Base-by-base conservation (phyloP, 305 asterid genomes). In the Stenogyne calaminthoides region DNA sequence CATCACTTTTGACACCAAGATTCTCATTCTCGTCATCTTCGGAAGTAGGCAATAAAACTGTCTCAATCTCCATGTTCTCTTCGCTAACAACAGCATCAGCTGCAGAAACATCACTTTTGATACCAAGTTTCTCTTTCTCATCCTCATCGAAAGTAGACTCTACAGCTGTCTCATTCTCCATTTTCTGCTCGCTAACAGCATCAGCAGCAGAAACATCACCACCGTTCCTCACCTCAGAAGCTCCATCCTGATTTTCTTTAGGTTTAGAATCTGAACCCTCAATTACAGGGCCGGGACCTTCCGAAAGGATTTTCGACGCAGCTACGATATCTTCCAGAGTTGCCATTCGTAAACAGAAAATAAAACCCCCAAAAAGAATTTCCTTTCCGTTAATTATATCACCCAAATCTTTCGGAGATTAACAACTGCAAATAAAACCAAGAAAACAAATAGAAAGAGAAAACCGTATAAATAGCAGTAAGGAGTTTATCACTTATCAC, bases 271-370 rank as follows among this genome's bases (percentile, higher is more conserved):
- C 79, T 20, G 79, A 73, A 5, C 64, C 67, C 64, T 79, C 79
- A 74, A 54, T 54, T 51, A 1, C 36, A 16, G 62, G 6, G 0
- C 58, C 77, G 15, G 75, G 18, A 60, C 76, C 75, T 60, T 69
- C 75, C 6, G 72, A 68, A 27, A 72, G 75, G 34, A 73, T 18
- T 67, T 80, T 68, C 5, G 84, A 32, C 44, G 84, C 84, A 60
- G 78, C 82, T 19, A 39, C 86, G 18, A 77, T 75, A 49, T 80
- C 83, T 64, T 76, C 82, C 34, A 74, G 61, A 56, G 77, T 36
- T 9, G 73, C 80, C 80, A 82, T 79, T 55, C 36, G 9, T 25
- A 51, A n/a, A 12, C 12, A 3, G 64, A 52, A 46, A 40, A 42
- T 52, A 64, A 75, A 64, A 37, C 49, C 81, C 70, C 73, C 61